These are phyloP conservation scores for Phytophthora citrophthora DNA, from an alignment of 352 stramenopile genomes.

Conservation along the genomic window DNA sequence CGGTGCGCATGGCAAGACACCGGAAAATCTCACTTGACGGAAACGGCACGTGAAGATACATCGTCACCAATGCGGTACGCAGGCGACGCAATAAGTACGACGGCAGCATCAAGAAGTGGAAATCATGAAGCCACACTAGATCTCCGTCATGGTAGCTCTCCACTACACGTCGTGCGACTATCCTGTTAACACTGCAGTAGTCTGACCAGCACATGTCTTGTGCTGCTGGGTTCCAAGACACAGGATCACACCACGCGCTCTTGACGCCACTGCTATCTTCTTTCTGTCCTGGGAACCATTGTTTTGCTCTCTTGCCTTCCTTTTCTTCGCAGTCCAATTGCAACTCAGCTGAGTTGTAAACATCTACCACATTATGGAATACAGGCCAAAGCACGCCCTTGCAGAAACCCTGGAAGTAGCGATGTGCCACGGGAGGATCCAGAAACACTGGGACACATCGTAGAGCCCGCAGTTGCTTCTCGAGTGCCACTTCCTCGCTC, in stretches of 20 bases:
- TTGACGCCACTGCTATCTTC: constrained; percentile 13
- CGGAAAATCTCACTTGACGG: constrained; percentile 98
- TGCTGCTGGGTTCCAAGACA: constrained; percentile 81
- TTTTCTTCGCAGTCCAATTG: constrained; percentile 52
- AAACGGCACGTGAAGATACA: constrained; percentile 99
- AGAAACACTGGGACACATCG: constrained; percentile 97
- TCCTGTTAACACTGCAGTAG: constrained; percentile 83
- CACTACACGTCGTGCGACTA: constrained; percentile 58
- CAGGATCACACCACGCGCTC: constrained; percentile 59
- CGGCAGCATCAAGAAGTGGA: constrained; percentile 97
- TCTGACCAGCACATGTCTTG: constrained; percentile 81
- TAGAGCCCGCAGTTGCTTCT: constrained; percentile 85
- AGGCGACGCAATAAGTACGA: constrained; percentile 95
- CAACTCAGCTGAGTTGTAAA: constrained; percentile 91
- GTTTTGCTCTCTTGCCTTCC: not conserved
- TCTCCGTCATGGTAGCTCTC: constrained; percentile 84
- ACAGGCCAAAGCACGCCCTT: constrained; percentile 98
- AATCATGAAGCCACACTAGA: constrained; percentile 98
- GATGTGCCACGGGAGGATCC: constrained; percentile 82
- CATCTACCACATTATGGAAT: constrained; percentile 97
- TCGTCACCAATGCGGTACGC: constrained; percentile 92
- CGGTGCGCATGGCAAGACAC: constrained; percentile 91
- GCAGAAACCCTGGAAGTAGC: constrained; percentile 94
- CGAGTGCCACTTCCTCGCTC: constrained; percentile 65
- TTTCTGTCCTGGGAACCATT: constrained; percentile 24